Percentiles rank a stretch among this genome's conserved stretches.
Conservation (phyloP, 1,284 basidiomycete genomes). For the Melampsora larici-populina region DNA sequence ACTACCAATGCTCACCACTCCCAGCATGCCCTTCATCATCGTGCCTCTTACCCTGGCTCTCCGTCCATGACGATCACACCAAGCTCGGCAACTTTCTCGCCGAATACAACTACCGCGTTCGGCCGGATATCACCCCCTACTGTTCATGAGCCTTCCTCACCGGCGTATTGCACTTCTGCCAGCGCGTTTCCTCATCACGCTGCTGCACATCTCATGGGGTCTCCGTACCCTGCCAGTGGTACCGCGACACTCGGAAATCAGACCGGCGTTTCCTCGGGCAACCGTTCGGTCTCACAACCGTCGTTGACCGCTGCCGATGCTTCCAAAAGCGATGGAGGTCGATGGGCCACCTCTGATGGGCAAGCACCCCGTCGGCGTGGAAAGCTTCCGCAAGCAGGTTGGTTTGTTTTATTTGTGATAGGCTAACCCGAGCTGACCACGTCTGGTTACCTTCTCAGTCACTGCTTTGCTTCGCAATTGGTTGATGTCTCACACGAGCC, state of each 20-base stretch:
- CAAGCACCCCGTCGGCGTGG: constrained; percentile 39
- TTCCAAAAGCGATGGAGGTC: background rate
- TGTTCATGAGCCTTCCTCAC: constrained; percentile 2
- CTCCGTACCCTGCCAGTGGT: constrained; percentile 7
- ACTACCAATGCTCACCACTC: background rate
- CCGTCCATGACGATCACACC: constrained; percentile 24
- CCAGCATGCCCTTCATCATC: background rate
- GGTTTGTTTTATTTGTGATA: background rate
- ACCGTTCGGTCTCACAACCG: background rate
- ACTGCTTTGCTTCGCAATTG: constrained; percentile 85
- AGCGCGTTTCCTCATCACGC: constrained; percentile 20
- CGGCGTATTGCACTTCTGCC: background rate
- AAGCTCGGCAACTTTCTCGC: constrained; percentile 27
- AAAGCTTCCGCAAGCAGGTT: constrained; percentile 39
- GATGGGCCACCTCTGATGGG: constrained; percentile 23
- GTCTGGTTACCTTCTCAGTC: constrained; percentile 57
- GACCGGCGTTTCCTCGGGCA: background rate
- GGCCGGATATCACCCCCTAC: background rate
- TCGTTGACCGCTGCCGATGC: background rate
- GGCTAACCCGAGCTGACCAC: background rate
- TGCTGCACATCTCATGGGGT: background rate
- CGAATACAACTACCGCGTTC: constrained; percentile 2
- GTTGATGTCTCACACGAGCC: constrained; percentile 80
- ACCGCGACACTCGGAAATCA: background rate
- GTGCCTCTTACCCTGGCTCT: constrained; percentile 25